These are phyloP conservation scores for Fusarium subtropicale DNA, from an alignment of 2,329 filamentous ascomycete genomes.

Conservation along the genomic window DNA sequence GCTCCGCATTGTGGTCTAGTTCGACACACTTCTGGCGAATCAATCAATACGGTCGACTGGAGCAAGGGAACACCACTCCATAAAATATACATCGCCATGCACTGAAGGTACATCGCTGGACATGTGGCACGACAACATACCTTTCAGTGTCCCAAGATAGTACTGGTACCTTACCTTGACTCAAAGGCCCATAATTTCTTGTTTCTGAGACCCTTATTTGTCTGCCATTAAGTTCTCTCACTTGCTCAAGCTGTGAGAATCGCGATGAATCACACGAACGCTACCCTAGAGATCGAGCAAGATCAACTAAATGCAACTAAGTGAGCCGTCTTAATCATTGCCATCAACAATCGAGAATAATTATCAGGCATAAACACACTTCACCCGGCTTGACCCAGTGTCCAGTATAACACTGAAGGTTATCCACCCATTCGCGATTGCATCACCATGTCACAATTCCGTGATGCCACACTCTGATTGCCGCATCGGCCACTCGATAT, in stretches of 20 bases:
- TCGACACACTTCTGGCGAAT: slow-evolving; percentile 26
- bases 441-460: slow-evolving; percentile 25
- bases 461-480: slow-evolving; percentile 17
- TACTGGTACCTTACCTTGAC: slow-evolving; percentile 37
- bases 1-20: slow-evolving; percentile 36
- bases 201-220: slow-evolving; percentile 26
- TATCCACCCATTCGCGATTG: slow-evolving; percentile 22
- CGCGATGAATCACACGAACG: slow-evolving; percentile 10
- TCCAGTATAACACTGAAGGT: slow-evolving; percentile 2
- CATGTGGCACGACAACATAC: slow-evolving; percentile 15
- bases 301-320: slow-evolving; percentile 3
- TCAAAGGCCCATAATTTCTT: slow-evolving; percentile 15
- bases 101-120: slow-evolving; percentile 23
- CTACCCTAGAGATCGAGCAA: slow-evolving; percentile 21
- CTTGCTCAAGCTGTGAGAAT: slow-evolving; percentile 21
- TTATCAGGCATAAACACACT: neutral
- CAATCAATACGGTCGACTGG: slow-evolving; percentile 35
- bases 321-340: neutral
- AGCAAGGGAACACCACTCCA: slow-evolving; percentile 22
- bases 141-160: slow-evolving; percentile 31
- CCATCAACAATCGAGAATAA: neutral
- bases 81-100: slow-evolving; percentile 31
- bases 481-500: slow-evolving; percentile 24
- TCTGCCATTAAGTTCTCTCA: slow-evolving; percentile 9
- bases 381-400: neutral